These are phyloP conservation scores for Secale cereale DNA, from an alignment of 176 grass and related monocot species.

Conservation along the genomic window DNA sequence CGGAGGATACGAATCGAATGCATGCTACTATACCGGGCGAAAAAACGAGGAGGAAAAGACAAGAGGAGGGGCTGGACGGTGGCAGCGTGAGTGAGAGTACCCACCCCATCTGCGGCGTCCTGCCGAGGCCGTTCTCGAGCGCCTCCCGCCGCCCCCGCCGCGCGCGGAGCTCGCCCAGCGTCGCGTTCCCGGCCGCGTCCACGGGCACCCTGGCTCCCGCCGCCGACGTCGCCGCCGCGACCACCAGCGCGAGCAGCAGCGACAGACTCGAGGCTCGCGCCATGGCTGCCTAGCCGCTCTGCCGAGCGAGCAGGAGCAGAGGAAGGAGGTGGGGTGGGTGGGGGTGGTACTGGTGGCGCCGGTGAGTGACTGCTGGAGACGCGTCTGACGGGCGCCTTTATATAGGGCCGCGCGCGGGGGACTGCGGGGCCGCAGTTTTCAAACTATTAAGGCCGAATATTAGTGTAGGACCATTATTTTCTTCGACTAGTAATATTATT, in stretches of 20 bases:
- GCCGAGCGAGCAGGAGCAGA: neutral
- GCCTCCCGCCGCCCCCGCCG: slow-evolving; percentile 16
- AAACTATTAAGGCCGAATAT: neutral
- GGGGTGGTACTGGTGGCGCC: neutral
- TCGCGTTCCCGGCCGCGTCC: slow-evolving; percentile 25
- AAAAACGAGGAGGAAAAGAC: neutral
- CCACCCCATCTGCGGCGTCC: slow-evolving; percentile 95
- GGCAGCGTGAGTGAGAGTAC: neutral
- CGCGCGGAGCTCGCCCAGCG: slow-evolving; percentile 26
- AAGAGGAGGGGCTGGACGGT: no score
- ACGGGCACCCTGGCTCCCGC: neutral
- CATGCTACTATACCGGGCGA: neutral
- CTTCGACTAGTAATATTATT: neutral
- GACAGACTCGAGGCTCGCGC: slow-evolving; percentile 12
- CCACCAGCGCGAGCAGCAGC: slow-evolving; percentile 26
- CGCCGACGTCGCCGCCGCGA: neutral
- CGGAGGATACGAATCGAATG: neutral
- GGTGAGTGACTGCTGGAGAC: neutral
- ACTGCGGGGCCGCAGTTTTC: neutral
- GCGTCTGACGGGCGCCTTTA: slow-evolving; percentile 7
- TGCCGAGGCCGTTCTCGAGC: slow-evolving; percentile 63
- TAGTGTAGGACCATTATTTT: neutral
- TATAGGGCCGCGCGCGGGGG: neutral
- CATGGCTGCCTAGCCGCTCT: slow-evolving; percentile 16
- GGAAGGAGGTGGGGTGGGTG: neutral